phyloP scores from a whole-genome alignment of 495 filamentous ascomycete genomes.

The Neurospora sp. region DNA sequence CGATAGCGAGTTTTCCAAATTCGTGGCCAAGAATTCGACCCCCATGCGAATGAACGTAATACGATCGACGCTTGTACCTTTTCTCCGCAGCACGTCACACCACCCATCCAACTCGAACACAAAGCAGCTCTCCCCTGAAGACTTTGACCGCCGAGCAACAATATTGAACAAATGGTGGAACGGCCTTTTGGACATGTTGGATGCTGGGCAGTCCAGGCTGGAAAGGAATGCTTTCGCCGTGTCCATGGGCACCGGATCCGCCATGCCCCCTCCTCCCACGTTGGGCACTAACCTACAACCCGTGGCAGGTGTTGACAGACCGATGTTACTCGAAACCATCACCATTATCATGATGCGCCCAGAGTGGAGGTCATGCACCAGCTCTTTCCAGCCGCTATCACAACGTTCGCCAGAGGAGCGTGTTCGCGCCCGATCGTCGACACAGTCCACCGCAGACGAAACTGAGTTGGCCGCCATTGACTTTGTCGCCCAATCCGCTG shows the following conservation, averaged over 20 bases:
- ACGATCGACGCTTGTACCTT: constrained; percentile 70
- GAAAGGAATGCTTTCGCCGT: constrained; percentile 41
- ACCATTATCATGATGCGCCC: constrained; percentile 83
- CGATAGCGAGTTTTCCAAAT: constrained; percentile 76
- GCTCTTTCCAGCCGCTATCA: constrained; percentile 49
- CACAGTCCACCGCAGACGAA: constrained; percentile 42
- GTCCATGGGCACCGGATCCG: constrained; percentile 23
- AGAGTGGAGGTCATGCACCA: constrained; percentile 75
- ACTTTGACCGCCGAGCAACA: constrained; percentile 71
- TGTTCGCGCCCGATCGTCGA: constrained; percentile 21
- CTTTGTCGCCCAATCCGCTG: constrained; percentile 78
- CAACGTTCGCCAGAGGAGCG: constrained; percentile 36
- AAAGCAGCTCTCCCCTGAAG: constrained; percentile 53
- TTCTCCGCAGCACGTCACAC: constrained; percentile 61
- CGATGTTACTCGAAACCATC: constrained; percentile 74
- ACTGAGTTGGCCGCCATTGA: constrained; percentile 45
- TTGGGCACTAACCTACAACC: constrained; percentile 23
- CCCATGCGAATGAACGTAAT: constrained; percentile 72
- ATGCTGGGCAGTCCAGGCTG: constrained; percentile 40
- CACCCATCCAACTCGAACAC: constrained; percentile 57
- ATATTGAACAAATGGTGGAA: constrained; percentile 96
- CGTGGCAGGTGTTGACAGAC: constrained; percentile 41
- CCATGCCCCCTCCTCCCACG: constrained; percentile 46
- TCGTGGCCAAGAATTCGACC: constrained; percentile 62
- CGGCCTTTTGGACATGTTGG: constrained; percentile 75